Evolutionary conservation across 805 yeast genomes (phyloP).

Genomic region (Candida railenensis): DNA sequence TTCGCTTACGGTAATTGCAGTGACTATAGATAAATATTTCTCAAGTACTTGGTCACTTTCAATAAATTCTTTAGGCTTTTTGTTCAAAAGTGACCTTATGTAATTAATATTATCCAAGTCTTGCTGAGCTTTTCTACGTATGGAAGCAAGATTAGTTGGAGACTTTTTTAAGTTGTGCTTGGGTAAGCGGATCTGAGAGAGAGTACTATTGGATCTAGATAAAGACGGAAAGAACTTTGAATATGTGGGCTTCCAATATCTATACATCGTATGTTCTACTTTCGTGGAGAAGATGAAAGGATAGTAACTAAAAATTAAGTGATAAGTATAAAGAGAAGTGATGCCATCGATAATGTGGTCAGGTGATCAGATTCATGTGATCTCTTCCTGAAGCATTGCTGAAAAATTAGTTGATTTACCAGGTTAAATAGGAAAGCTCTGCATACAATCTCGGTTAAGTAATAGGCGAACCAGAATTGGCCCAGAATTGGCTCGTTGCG

Average conservation of each 20-base stretch:
- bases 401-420: too few species aligned
- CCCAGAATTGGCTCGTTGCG: too few species aligned
- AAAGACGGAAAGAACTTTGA: not conserved
- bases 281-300: too few species aligned
- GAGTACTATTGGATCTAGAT: not conserved
- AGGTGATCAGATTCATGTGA: too few species aligned
- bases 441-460: too few species aligned
- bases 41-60: constrained; percentile 21
- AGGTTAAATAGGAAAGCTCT: too few species aligned
- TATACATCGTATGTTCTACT: not conserved
- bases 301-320: too few species aligned
- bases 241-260: not conserved
- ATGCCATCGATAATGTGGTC: too few species aligned
- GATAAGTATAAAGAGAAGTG: too few species aligned
- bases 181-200: constrained; percentile 3
- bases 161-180: not conserved
- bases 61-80: constrained; percentile 12
- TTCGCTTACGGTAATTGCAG: constrained; percentile 74
- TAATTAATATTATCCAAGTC: constrained; percentile 6
- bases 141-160: not conserved
- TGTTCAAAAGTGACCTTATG: constrained; percentile 24
- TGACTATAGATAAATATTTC: constrained; percentile 45
- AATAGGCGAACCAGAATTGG: too few species aligned
- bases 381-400: too few species aligned
- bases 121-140: constrained; percentile 1